Percentiles rank a stretch among this genome's conserved stretches.
phyloP scores from a whole-genome alignment of 306 rosid genomes.

The Vicia villosa region DNA sequence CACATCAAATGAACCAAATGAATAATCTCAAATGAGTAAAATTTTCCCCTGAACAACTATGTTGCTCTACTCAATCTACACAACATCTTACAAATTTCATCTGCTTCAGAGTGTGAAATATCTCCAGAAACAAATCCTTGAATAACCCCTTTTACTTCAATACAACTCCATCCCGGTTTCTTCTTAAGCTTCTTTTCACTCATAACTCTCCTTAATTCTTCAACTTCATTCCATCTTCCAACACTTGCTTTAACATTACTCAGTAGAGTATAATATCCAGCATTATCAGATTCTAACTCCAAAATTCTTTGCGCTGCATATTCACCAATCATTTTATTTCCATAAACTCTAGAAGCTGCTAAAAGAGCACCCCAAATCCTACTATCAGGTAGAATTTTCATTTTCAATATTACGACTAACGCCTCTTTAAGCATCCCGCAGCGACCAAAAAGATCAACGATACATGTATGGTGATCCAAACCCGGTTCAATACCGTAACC shows the following conservation, averaged over 20 bases:
- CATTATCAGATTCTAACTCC: constrained; percentile 61
- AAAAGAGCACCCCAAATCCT: constrained; percentile 72
- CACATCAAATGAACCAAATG: not conserved
- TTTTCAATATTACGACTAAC: constrained; percentile 47
- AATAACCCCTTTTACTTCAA: constrained; percentile 44
- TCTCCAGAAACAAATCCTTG: constrained; percentile 58
- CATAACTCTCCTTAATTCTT: constrained; percentile 53
- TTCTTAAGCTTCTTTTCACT: constrained; percentile 53
- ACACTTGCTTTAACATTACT: constrained; percentile 61
- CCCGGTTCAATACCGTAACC: constrained; percentile 48
- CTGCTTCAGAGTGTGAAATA: constrained; percentile 45
- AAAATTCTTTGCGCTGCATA: constrained; percentile 56
- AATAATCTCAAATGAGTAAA: not conserved
- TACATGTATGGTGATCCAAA: constrained; percentile 65
- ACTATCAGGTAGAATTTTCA: constrained; percentile 49
- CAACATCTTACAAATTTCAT: constrained; percentile 44
- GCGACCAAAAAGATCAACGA: constrained; percentile 63
- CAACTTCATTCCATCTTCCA: constrained; percentile 62
- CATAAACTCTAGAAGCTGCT: constrained; percentile 55
- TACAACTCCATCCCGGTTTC: constrained; percentile 68
- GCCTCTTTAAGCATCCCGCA: constrained; percentile 57
- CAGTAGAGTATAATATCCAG: constrained; percentile 53
- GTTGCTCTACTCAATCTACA: constrained; percentile 32
- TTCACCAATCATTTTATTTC: constrained; percentile 43
- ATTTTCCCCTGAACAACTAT: not conserved